Percentiles rank a stretch among this genome's conserved stretches.
Conservation (phyloP, 2,329 filamentous ascomycete species). For the Falciphora oryzae region DNA sequence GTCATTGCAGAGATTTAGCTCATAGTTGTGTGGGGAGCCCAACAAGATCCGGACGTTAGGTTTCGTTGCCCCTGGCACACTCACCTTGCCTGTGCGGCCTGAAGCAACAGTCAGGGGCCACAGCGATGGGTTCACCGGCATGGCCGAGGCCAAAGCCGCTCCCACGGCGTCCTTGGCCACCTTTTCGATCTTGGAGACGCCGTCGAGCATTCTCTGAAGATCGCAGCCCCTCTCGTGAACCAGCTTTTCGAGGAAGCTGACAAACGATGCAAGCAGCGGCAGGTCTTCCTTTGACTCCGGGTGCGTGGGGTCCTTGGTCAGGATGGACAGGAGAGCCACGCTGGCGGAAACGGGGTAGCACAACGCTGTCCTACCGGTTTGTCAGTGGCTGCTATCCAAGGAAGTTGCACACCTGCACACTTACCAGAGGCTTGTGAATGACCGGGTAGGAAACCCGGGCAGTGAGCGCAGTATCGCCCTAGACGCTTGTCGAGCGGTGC, state of each 20-base stretch:
- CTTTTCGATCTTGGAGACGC: conserved; percentile 9
- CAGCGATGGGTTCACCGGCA: conserved; percentile 11
- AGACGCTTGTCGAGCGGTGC: not conserved
- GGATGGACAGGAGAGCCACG: conserved; percentile 9
- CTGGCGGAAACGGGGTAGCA: conserved; percentile 11
- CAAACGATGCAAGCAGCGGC: not conserved
- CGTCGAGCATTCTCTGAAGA: conserved; percentile 9
- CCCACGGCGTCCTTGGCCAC: conserved; percentile 10
- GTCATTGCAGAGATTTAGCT: not conserved
- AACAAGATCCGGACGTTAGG: too few relatives aligned
- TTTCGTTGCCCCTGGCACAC: not conserved
- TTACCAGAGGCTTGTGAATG: conserved; percentile 1
- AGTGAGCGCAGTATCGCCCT: not conserved
- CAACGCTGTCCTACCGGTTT: conserved; percentile 1
- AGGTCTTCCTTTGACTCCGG: not conserved
- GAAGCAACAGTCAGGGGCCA: conserved; percentile 9
- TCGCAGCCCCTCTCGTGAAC: conserved; percentile 3
- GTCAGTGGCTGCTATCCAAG: not conserved
- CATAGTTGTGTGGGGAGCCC: conserved; percentile 1
- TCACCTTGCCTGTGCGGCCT: conserved; percentile 8
- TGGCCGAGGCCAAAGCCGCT: conserved; percentile 4
- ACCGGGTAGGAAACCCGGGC: not conserved
- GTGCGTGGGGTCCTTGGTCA: conserved; percentile 11
- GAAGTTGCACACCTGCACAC: not conserved
- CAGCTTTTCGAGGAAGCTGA: not conserved